phyloP scores from a whole-genome alignment of 2,329 filamentous ascomycete genomes.

The Clarireedia sp. region DNA sequence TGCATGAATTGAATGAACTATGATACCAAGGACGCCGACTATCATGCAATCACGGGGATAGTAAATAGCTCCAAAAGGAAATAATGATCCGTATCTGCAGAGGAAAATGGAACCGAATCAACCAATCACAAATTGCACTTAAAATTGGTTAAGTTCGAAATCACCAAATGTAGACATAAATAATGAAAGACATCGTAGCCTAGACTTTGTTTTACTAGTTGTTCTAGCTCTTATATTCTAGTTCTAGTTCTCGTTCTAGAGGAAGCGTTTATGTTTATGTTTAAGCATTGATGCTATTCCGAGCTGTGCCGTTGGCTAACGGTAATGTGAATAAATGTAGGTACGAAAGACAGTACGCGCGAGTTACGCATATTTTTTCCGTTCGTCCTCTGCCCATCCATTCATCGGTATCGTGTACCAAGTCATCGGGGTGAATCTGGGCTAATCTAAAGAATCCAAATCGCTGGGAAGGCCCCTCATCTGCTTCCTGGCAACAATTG shows the following conservation, averaged over 20 bases:
- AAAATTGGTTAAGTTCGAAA: background rate
- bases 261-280: background rate
- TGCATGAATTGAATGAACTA: background rate
- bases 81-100: conserved; percentile 5
- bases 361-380: background rate
- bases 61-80: background rate
- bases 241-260: too few relatives aligned
- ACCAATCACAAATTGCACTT: background rate
- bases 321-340: too few relatives aligned
- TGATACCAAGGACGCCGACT: conserved; percentile 7
- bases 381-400: background rate
- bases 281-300: background rate
- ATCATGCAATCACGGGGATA: conserved; percentile 6
- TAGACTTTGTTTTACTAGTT: too few relatives aligned
- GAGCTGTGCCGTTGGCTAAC: background rate
- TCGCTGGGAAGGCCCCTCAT: conserved; percentile 2
- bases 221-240: too few relatives aligned
- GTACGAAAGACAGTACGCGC: too few relatives aligned
- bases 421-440: background rate
- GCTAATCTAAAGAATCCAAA: conserved; percentile 6
- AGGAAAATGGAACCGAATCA: background rate
- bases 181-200: background rate
- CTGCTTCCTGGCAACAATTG: background rate
- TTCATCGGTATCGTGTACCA: background rate
- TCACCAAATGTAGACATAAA: background rate